A percentile compares a stretch with the other conserved stretches of the same genome.
These are phyloP conservation scores for Austroboletus eburneus DNA, from an alignment of 768 basidiomycete genomes.

Conservation along the genomic window DNA sequence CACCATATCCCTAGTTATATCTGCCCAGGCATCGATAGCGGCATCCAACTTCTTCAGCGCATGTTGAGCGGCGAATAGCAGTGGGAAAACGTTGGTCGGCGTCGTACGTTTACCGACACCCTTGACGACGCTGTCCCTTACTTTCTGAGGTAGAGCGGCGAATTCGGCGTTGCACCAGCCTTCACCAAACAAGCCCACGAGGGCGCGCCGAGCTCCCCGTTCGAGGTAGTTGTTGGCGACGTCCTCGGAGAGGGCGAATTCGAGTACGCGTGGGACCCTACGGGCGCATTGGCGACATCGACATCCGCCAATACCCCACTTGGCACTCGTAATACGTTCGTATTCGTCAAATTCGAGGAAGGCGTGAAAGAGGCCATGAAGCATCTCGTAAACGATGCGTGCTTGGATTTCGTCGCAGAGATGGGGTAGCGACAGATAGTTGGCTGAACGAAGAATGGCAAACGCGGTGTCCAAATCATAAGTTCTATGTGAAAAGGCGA, in stretches of 20 bases:
- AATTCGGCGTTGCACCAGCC: conserved; percentile 87
- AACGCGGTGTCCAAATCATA: conserved; percentile 93
- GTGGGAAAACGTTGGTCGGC: conserved; percentile 59
- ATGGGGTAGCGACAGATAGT: conserved; percentile 70
- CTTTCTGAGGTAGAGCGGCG: conserved; percentile 59
- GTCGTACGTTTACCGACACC: conserved; percentile 69
- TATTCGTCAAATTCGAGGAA: conserved; percentile 78
- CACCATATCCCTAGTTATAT: conserved; percentile 55
- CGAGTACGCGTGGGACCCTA: conserved; percentile 76
- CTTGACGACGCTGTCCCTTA: conserved; percentile 65
- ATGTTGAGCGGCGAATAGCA: conserved; percentile 64
- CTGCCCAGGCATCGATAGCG: conserved; percentile 51
- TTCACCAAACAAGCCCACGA: conserved; percentile 83
- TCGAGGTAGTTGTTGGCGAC: conserved; percentile 71
- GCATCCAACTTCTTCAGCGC: conserved; percentile 52
- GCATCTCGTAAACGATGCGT: conserved; percentile 81
- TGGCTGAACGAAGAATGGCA: conserved; percentile 78
- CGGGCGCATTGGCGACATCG: conserved; percentile 80
- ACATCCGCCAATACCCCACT: conserved; percentile 83
- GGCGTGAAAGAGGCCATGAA: conserved; percentile 85
- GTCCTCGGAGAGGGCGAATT: conserved; percentile 74
- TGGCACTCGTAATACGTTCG: conserved; percentile 65
- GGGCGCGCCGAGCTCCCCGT: conserved; percentile 64
- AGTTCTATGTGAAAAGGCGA: conserved; percentile 86
- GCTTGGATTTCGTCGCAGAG: conserved; percentile 80